Base-by-base conservation (phyloP, 805 yeast species). In the Hanseniaspora osmophila region DNA sequence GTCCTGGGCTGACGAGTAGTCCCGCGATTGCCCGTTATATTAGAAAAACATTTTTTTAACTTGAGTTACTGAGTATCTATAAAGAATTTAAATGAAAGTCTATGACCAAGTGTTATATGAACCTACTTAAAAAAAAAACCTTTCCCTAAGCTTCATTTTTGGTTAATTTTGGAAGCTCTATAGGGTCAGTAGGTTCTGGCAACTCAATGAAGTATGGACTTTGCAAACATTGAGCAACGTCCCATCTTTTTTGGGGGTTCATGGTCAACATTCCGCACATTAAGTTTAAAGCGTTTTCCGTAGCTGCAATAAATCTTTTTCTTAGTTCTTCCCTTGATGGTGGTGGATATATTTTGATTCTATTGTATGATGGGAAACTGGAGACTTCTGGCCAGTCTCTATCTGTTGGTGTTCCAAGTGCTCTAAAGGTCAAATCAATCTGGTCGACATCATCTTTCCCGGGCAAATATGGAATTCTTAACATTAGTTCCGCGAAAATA, bases 391-490 rank as follows among this genome's bases (percentile, higher is more conserved):
- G 94, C 98, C 98, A 92, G 2, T 69, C 77, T 30, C 73, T 77
- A 52, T 88, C 96, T 0, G 94, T 84, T 4, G 99, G 98, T 0
- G 98, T 88, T 0, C 99, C 99, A 48, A 90, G 65, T 0, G 97
- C 98, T 56, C 84, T 77, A 60, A 92, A 90, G 0, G 97, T 92
- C n/a, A 87, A 83, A 42, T 83, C 94, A 37, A 88, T 63, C 60
- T 92, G 99, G 57, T 88, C 95, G 2, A 77, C 61, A 60, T 92
- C 98, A 52, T 84, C 86, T 53, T 77, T 78, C 1, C 97, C 98
- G 0, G 99, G 95, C 40, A 94, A 64, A 61, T 92, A 92, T 1
- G 99, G 98, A 2, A 85, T 85, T 57, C 99, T 71, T 52, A 92
- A 68, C 96, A 92, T 86, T 53, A 92, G 65, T 56, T 92, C 99